These are phyloP conservation scores for Lasiodiplodia hormozganensis DNA, from an alignment of 2,329 filamentous ascomycete genomes.

Conservation along the genomic window DNA sequence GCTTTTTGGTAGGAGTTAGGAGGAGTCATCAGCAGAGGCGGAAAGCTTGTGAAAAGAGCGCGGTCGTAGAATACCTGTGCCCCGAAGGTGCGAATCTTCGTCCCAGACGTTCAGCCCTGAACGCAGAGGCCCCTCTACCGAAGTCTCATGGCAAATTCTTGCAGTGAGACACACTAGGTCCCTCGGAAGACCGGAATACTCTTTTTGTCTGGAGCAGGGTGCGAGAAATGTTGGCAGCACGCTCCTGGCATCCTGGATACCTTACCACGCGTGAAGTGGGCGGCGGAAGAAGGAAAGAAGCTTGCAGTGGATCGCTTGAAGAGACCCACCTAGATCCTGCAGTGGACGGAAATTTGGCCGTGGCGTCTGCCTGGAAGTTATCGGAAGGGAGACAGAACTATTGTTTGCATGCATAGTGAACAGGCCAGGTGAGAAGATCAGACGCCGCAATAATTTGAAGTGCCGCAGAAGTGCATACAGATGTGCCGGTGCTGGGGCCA, in stretches of 20 bases:
- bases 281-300: slow-evolving; percentile 7
- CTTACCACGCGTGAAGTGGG: background rate
- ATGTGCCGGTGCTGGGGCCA: background rate
- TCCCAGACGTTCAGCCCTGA: background rate
- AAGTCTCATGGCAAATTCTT: slow-evolving; percentile 9
- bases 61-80: background rate
- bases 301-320: slow-evolving; percentile 1
- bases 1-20: background rate
- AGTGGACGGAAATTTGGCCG: background rate
- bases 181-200: background rate
- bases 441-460: background rate
- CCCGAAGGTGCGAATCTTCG: background rate
- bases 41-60: background rate
- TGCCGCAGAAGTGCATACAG: slow-evolving; percentile 10
- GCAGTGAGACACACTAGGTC: background rate
- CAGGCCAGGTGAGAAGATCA: slow-evolving; percentile 10
- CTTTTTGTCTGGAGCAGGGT: background rate
- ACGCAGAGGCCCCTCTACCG: background rate
- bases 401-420: slow-evolving; percentile 17
- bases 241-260: background rate
- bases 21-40: background rate
- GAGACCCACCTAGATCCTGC: slow-evolving; percentile 23
- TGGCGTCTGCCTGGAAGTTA: slow-evolving; percentile 18
- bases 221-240: slow-evolving; percentile 1
- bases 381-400: slow-evolving; percentile 13